phyloP scores from a whole-genome alignment of 1,139 yeast genomes.

The Candida tropicalis region DNA sequence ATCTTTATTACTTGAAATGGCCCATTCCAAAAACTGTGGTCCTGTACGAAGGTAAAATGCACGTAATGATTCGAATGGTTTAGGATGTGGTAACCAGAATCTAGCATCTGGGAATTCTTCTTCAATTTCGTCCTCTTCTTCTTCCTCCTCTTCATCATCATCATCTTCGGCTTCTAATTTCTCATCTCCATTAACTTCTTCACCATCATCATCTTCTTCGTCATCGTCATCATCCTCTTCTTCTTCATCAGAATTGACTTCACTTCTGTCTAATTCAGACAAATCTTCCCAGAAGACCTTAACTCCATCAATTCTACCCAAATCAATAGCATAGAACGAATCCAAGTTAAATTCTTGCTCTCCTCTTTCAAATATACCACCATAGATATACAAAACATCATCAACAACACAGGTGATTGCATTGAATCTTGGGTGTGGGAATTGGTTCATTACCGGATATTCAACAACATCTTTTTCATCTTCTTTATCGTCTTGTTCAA shows the following conservation, averaged over 20 bases:
- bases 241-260: conserved; percentile 36
- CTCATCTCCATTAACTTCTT: conserved; percentile 61
- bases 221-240: conserved; percentile 52
- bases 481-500: conserved; percentile 38
- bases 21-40: conserved; percentile 88
- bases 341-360: conserved; percentile 85
- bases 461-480: conserved; percentile 40
- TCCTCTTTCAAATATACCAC: conserved; percentile 89
- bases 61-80: conserved; percentile 86
- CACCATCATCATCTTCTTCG: conserved; percentile 65
- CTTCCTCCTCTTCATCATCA: conserved; percentile 60
- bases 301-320: conserved; percentile 86
- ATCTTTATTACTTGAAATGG: conserved; percentile 79
- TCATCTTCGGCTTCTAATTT: conserved; percentile 51
- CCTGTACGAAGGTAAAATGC: conserved; percentile 87
- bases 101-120: conserved; percentile 85
- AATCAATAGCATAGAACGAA: conserved; percentile 82
- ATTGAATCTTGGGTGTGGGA: conserved; percentile 91
- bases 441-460: conserved; percentile 58
- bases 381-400: conserved; percentile 82
- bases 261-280: conserved; percentile 34
- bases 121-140: conserved; percentile 63
- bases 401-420: conserved; percentile 85
- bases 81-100: conserved; percentile 98
- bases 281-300: conserved; percentile 90